Conservation (phyloP, 2,329 filamentous ascomycete species). For the Pochonia chlamydosporia region DNA sequence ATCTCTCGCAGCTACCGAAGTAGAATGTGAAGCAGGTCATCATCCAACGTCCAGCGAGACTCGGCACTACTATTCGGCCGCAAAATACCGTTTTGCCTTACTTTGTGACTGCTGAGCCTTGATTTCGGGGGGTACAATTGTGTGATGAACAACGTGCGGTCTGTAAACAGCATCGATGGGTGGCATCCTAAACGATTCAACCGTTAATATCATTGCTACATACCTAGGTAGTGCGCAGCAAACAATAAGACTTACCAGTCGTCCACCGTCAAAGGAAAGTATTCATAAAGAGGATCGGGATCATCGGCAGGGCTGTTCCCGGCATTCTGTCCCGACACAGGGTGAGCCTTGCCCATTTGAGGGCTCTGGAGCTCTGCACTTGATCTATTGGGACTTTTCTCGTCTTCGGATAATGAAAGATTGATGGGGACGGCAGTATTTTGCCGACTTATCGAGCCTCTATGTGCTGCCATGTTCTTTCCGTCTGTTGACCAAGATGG, state of each 20-base stretch:
- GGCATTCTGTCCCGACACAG: conserved; percentile 26
- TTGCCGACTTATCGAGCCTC: conserved; percentile 18
- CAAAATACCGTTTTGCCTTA: conserved; percentile 68
- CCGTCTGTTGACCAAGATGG: conserved; percentile 41
- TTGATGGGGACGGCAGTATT: conserved; percentile 37
- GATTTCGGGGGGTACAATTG: conserved; percentile 61
- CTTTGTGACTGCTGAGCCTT: conserved; percentile 62
- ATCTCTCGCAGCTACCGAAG: neutral
- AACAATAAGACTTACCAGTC: conserved; percentile 56
- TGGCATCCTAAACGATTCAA: conserved; percentile 54
- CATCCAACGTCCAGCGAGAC: conserved; percentile 1
- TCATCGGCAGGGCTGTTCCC: conserved; percentile 65
- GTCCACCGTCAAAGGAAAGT: conserved; percentile 85
- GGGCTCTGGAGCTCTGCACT: conserved; percentile 47
- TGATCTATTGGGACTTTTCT: conserved; percentile 49
- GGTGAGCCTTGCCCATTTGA: conserved; percentile 33
- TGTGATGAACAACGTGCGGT: conserved; percentile 91
- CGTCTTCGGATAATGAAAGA: conserved; percentile 55
- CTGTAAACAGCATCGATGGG: conserved; percentile 86
- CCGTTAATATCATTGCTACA: neutral
- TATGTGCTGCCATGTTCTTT: conserved; percentile 17
- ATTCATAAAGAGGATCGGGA: conserved; percentile 84
- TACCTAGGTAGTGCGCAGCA: neutral
- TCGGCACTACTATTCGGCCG: conserved; percentile 45
- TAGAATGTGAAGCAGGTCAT: neutral